phyloP scores from a whole-genome alignment of 306 rosid genomes.

The Citrullus amarus region DNA sequence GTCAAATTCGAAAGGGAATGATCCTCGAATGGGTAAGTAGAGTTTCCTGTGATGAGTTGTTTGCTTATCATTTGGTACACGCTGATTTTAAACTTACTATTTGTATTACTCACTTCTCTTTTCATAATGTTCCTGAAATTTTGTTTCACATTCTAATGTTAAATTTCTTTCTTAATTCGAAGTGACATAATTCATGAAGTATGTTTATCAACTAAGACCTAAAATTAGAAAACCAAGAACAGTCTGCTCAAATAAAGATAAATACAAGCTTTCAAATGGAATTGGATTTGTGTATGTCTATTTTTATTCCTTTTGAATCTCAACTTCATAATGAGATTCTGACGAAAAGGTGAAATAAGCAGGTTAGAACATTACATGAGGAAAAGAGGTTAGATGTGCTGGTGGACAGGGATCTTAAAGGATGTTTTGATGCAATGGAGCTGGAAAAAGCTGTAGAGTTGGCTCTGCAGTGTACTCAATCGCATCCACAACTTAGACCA shows the following conservation, averaged over 20 bases:
- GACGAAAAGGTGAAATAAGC: slow-evolving; percentile 14
- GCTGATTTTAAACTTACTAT: background rate
- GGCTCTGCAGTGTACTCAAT: slow-evolving; percentile 69
- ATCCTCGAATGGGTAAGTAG: slow-evolving; percentile 79
- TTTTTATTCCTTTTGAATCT: background rate
- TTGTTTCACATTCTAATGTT: background rate
- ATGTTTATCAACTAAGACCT: background rate
- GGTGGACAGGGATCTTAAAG: slow-evolving; percentile 72
- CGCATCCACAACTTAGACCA: slow-evolving; percentile 71
- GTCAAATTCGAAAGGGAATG: slow-evolving; percentile 89
- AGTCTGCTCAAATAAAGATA: background rate
- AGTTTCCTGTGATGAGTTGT: background rate
- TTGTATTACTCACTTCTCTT: background rate
- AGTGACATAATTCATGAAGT: background rate
- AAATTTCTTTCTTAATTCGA: background rate
- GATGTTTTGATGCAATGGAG: slow-evolving; percentile 65
- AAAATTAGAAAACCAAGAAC: background rate
- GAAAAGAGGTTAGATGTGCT: slow-evolving; percentile 63
- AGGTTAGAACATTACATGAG: slow-evolving; percentile 63
- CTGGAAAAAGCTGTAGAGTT: slow-evolving; percentile 55
- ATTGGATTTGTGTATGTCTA: background rate
- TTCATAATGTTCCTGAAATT: background rate
- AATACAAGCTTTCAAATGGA: background rate
- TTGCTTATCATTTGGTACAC: background rate
- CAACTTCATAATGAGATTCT: background rate